Conservation (phyloP, 2,329 filamentous ascomycete species). For the Arthrobotrys musiformis region DNA sequence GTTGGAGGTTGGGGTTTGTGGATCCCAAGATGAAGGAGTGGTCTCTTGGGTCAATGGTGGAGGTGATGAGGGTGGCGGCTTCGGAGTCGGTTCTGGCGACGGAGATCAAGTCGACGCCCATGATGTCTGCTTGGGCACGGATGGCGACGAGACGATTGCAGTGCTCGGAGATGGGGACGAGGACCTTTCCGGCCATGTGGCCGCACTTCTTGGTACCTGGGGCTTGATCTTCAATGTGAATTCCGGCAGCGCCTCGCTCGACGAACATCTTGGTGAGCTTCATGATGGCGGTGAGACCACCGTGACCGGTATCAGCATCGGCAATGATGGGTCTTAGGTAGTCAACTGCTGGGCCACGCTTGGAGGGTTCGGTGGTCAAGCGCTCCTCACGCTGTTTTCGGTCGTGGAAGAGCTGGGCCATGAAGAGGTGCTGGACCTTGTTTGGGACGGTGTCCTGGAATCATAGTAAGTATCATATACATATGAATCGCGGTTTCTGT, state of each 20-base stretch:
- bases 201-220: constrained; percentile 99
- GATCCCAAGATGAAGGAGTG: constrained; percentile 90
- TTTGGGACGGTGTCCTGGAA: constrained; percentile 92
- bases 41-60: constrained; percentile 94
- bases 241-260: constrained; percentile 94
- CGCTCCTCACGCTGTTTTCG: constrained; percentile 98
- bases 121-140: constrained; percentile 96
- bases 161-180: constrained; percentile 96
- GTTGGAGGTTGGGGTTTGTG: constrained; percentile 85
- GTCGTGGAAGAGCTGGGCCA: constrained; percentile 99
- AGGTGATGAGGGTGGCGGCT: constrained; percentile 95
- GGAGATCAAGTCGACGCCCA: constrained; percentile 90
- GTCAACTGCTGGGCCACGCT: constrained; percentile 81
- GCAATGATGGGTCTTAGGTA: constrained; percentile 96
- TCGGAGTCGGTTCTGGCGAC: constrained; percentile 97
- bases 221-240: constrained; percentile 98
- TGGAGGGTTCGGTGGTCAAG: constrained; percentile 76
- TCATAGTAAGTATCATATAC: constrained; percentile 48
- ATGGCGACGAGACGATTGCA: constrained; percentile 98
- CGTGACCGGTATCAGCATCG: constrained; percentile 96
- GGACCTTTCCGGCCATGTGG: constrained; percentile 98
- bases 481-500: background rate
- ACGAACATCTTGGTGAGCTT: constrained; percentile 98
- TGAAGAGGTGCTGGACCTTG: constrained; percentile 97
- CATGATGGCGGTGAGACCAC: constrained; percentile 98